These are phyloP conservation scores for Verruconis gallopava DNA, from an alignment of 2,329 filamentous ascomycete species.

Conservation along the genomic window DNA sequence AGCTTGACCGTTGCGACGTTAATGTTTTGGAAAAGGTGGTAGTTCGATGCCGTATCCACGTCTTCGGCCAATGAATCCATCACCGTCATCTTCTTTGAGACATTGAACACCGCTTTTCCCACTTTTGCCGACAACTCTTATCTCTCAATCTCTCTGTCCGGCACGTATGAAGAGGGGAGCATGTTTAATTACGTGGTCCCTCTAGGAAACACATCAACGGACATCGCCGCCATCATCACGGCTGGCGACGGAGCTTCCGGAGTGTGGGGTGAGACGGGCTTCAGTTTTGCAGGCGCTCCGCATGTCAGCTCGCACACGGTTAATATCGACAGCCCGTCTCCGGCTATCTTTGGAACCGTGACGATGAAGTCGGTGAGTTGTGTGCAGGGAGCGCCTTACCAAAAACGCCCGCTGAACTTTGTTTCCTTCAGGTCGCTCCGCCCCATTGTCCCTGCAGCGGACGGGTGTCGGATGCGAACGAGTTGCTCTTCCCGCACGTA, in stretches of 20 bases:
- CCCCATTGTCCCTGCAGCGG: constrained; percentile 18
- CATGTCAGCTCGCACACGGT: constrained; percentile 1
- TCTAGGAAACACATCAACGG: background rate
- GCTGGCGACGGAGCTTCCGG: background rate
- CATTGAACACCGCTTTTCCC: background rate
- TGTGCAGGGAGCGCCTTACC: background rate
- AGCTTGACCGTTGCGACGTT: no score
- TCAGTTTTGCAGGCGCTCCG: background rate
- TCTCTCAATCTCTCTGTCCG: background rate
- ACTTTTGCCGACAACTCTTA: background rate
- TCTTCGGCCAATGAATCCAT: background rate
- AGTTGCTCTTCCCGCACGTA: constrained; percentile 21
- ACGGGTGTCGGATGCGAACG: constrained; percentile 11
- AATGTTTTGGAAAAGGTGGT: constrained; percentile 4
- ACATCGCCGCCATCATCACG: constrained; percentile 1
- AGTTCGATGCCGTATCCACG: constrained; percentile 2
- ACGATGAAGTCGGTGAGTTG: constrained; percentile 2
- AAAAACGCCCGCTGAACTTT: background rate
- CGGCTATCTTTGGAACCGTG: constrained; percentile 1
- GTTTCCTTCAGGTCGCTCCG: background rate
- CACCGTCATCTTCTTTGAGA: constrained; percentile 2
- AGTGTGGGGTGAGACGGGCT: background rate
- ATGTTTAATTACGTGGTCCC: background rate
- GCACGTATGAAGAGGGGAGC: constrained; percentile 1
- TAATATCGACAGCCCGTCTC: background rate